Evolutionary conservation across 352 stramenopile species (phyloP).

Genomic region (Pythium vanterpoolii): DNA sequence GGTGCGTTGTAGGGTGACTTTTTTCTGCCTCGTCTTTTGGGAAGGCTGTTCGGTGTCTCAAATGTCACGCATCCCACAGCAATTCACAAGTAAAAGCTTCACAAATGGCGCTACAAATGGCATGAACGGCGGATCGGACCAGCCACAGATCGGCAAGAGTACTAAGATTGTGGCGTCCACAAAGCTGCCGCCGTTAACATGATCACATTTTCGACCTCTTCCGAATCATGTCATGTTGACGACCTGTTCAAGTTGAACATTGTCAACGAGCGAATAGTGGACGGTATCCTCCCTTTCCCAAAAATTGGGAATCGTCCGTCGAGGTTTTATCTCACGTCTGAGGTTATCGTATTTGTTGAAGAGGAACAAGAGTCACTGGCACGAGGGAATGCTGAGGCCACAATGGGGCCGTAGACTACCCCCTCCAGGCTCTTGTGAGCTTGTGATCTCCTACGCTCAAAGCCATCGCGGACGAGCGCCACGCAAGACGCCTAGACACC

Average conservation of each 20-base stretch:
- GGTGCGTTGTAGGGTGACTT: no score
- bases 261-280: conserved; percentile 6
- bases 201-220: conserved; percentile 10
- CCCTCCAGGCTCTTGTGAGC: conserved; percentile 2
- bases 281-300: conserved; percentile 13
- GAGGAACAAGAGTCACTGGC: conserved; percentile 12
- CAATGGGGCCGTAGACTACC: neutral
- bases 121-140: neutral
- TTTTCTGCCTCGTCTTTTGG: no score
- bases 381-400: neutral
- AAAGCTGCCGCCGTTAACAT: conserved; percentile 21
- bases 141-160: conserved; percentile 4
- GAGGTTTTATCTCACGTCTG: neutral
- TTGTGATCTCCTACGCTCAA: neutral
- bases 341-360: conserved; percentile 23
- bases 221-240: neutral
- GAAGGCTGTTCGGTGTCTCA: neutral
- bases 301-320: neutral
- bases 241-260: no score
- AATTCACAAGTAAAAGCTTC: neutral
- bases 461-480: neutral
- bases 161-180: conserved; percentile 3
- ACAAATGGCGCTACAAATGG: neutral
- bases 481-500: neutral
- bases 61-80: neutral